Conservation (phyloP, 164 flowering plant species). For the Nymphaea colorata region DNA sequence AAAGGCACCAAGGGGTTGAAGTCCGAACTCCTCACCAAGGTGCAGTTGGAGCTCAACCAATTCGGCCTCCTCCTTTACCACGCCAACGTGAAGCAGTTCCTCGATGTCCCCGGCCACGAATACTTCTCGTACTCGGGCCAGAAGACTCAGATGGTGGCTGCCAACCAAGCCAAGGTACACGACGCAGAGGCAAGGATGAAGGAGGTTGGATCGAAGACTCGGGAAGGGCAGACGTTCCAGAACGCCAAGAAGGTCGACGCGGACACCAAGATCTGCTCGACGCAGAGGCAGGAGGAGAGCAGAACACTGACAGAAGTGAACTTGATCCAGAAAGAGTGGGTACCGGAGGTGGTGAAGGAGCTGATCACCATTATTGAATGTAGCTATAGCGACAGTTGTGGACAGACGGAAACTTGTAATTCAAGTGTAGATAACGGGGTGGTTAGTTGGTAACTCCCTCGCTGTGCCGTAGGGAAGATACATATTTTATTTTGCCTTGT, state of each 20-base stretch:
- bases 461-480: too few relatives aligned
- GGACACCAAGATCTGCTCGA: constrained; percentile 12
- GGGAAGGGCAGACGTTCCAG: constrained; percentile 17
- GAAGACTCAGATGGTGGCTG: constrained; percentile 34
- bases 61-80: constrained; percentile 29
- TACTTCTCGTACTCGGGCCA: constrained; percentile 36
- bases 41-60: constrained; percentile 28
- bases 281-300: constrained; percentile 20
- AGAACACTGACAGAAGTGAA: constrained; percentile 15
- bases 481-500: too few relatives aligned
- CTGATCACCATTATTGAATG: constrained; percentile 7
- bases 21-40: constrained; percentile 25
- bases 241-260: constrained; percentile 18
- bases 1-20: constrained; percentile 29
- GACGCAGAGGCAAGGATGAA: constrained; percentile 21
- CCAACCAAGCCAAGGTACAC: constrained; percentile 17
- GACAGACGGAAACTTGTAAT: too few relatives aligned
- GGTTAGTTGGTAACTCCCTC: not conserved
- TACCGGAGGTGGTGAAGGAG: constrained; percentile 19
- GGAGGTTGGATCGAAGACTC: constrained; percentile 13
- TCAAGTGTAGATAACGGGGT: constrained; percentile 9
- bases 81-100: constrained; percentile 32
- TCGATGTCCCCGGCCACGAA: constrained; percentile 26
- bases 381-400: too few relatives aligned
- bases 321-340: constrained; percentile 17